phyloP scores from a whole-genome alignment of 495 filamentous ascomycete genomes.

The Neurospora sp. region DNA sequence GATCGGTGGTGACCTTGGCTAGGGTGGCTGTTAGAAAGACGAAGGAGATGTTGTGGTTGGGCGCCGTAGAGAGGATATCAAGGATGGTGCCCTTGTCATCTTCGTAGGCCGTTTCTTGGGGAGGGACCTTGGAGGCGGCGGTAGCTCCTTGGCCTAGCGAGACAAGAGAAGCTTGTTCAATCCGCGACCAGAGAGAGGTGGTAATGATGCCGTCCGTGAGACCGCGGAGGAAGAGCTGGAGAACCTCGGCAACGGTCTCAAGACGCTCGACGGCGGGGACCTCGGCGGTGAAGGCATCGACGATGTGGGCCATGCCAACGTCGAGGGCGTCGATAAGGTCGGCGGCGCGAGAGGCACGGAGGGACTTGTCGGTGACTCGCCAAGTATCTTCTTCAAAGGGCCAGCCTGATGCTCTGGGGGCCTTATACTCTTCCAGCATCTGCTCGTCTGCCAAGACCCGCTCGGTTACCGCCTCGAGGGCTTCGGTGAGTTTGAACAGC shows the following conservation, averaged over 20 bases:
- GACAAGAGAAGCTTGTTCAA: slow-evolving; percentile 51
- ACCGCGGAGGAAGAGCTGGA: slow-evolving; percentile 60
- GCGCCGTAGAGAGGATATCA: slow-evolving; percentile 59
- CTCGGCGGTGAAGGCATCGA: slow-evolving; percentile 48
- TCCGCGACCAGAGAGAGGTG: slow-evolving; percentile 52
- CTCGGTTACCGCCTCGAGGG: slow-evolving; percentile 64
- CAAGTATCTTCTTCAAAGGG: slow-evolving; percentile 52
- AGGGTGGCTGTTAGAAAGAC: slow-evolving; percentile 79
- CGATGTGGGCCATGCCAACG: slow-evolving; percentile 43
- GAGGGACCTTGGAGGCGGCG: slow-evolving; percentile 27
- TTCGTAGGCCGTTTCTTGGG: slow-evolving; percentile 39
- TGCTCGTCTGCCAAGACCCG: slow-evolving; percentile 71
- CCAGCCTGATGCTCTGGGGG: slow-evolving; percentile 55
- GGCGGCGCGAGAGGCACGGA: slow-evolving; percentile 20
- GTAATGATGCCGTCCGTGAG: slow-evolving; percentile 70
- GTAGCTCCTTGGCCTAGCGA: slow-evolving; percentile 23
- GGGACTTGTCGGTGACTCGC: slow-evolving; percentile 18
- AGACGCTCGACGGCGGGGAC: slow-evolving; percentile 51
- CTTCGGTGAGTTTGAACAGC: slow-evolving; percentile 78
- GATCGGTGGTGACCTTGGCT: slow-evolving; percentile 32
- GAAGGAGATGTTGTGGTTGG: slow-evolving; percentile 75
- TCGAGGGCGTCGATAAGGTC: slow-evolving; percentile 61
- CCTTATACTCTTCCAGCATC: slow-evolving; percentile 59
- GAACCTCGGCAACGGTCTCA: slow-evolving; percentile 56
- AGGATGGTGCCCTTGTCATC: slow-evolving; percentile 59